Base-by-base conservation (phyloP, 2,329 filamentous ascomycete genomes). In the Phoma sp. region DNA sequence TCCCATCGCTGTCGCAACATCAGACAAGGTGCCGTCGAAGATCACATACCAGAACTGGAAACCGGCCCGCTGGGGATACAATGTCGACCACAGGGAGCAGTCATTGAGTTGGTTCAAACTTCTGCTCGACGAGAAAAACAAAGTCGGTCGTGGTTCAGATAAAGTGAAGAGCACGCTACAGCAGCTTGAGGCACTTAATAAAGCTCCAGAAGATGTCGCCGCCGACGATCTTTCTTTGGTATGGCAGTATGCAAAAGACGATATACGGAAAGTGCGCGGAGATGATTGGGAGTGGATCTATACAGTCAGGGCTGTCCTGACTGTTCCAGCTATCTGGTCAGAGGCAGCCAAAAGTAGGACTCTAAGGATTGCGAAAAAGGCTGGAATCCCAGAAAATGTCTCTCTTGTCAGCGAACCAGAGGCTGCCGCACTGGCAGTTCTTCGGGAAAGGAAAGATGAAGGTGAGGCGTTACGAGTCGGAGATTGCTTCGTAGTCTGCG, bases 341-440 rank as follows among this genome's bases (percentile, higher is more conserved):
- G 14, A 20, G 11, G 61, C 47, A 11, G 43, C 43, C 4, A 6
- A 56, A 34, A 23, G 61, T 50, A 26, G 18, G 42, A 26, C 36
- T 3, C 7, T 38, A 20, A 25, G 53, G 30, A 39, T 39, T 23
- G 58, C 57, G 4, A 29, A 33, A 4, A 12, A 26, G 3, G 60
- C 60, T 14, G 58, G 55, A 1, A 33, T 63, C 15, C 20, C 25
- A 17, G 20, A 46, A 9, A 14, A 45, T 29, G 10, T 26, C 12
- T 67, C 66, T 36, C 37, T 73, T 18, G 58, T 72, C 1, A 56
- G 65, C 9, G 69, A 73, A 42, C 66, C 69, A 5, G 68, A 72
- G 46, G 71, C 69, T 20, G 69, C 71, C 17, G 67, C 69, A 14
- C 38, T 69, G 0, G 68, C 67, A 7, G 47, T 63, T 32, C 60